Evolutionary conservation across 495 filamentous ascomycete species (phyloP), one percentile per base, ranked within the genome.

Genomic region (Echria macrotheca): DNA sequence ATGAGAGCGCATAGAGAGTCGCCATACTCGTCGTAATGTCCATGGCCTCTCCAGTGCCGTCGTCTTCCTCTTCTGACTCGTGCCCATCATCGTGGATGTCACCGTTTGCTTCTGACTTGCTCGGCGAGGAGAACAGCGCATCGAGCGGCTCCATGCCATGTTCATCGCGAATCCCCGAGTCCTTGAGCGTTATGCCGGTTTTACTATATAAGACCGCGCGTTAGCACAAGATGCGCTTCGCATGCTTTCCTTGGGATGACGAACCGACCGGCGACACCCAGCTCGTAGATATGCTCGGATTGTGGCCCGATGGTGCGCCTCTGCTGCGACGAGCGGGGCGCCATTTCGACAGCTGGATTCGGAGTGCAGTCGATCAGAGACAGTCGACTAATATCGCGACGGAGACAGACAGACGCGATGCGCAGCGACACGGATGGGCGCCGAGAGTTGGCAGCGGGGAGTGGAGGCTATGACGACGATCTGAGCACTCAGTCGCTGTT

Each of bases 121-220:
- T 80, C 23, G 91, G 91, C 9, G 91, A 95, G 3, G 90, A 96
- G 67, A 96, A 97, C 54, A 96, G 80, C 40, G 76, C 77, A 19
- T 88, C 85, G 44, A 95, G 75, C 26, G 82, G 81, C 64, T 97
- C 89, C 68, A 98, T 78, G 65, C 94, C 93, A 75, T 95, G 72
- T 61, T 90, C 93, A 69, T 97, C 89, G 68, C 89, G 84, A 44
- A 85, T 69, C 32, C 87, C 87, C 45, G 75, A 79, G 67, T 96
- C 89, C 60, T 80, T 77, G 22, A 98, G 65, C 1, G 81, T 86
- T 24, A 94, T 74, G 18, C 93, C 93, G 7, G 93, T 98, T 77
- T 91, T 80, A 24, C 72, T 76, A 55, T n/a, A 23, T 11, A 23
- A 12, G 10, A 9, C n/a, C 0, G 26, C 29, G 21, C 25, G 47